Base-by-base conservation (phyloP, 2,329 filamentous ascomycete species). In the Sarocladium strictum region DNA sequence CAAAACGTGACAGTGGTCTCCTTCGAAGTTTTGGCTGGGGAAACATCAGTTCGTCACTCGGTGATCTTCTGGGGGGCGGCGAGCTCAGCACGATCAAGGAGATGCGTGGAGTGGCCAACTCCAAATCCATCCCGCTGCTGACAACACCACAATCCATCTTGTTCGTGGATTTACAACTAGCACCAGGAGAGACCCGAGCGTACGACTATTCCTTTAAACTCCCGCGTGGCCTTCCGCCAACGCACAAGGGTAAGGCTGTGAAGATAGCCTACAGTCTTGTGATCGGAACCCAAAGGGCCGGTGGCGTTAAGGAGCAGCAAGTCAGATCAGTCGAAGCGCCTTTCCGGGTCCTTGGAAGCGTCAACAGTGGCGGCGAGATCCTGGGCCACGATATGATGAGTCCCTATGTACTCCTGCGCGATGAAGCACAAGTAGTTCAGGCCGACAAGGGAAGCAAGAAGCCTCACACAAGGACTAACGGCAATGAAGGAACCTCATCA, bases 71-170 rank as follows among this genome's bases (percentile, higher is more conserved):
- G n/a, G 90, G 91, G 7, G 84, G 86, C 47, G 86, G 86, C 53
- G 92, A 97, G 64, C 83, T 95, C 60, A 96, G 93, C 71, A 95
- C 88, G 56, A 92, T 99, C 66, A 91, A 92, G 64, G 92, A 97
- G 66, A 97, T 97, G 90, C 87, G 92, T 60, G 89, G 89, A 3
- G 86, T 88, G 52, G 88, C 87, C 24, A 94, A 87, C 67, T 88
- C 90, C 29, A 92, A 90, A 66, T 87, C 89, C 2, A 86, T 99
- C 41, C 94, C 94, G 0, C 75, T 99, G 47, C 78, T 99, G n/a
- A 94, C 90, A 15, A 97, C 93, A 4, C 92, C 93, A 1, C 94
- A 97, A 71, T 96, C 91, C 2, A 90, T 99, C 58, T 74, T 99
- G 12, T 99, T 99, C 68, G 94, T 99, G 53, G 92, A 99, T 68